phyloP scores from a whole-genome alignment of 306 rosid genomes.

The Herpetospermum pedunculosum region DNA sequence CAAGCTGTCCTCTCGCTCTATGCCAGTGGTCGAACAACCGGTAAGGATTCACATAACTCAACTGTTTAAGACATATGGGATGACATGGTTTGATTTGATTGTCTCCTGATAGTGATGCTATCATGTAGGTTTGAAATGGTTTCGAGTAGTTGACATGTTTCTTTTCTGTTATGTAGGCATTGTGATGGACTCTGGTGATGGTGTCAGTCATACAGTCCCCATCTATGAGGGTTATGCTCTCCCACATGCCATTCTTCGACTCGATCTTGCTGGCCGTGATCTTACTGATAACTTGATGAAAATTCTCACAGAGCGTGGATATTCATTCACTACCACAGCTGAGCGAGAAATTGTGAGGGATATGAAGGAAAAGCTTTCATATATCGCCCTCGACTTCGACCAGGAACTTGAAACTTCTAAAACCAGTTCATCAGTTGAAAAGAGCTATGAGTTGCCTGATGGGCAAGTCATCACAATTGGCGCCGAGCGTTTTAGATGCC shows the following conservation, averaged over 20 bases:
- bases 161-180: conserved; percentile 2
- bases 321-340: conserved; percentile 90
- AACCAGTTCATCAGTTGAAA: conserved; percentile 88
- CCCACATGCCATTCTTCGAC: conserved; percentile 98
- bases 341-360: conserved; percentile 99
- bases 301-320: conserved; percentile 92
- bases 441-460: conserved; percentile 94
- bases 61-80: no score
- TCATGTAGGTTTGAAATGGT: no score
- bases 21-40: conserved; percentile 57
- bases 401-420: conserved; percentile 81
- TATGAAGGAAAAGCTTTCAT: conserved; percentile 87
- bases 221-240: conserved; percentile 89
- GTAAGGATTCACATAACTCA: conserved; percentile 49
- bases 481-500: conserved; percentile 94
- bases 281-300: conserved; percentile 94
- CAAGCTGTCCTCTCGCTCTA: conserved; percentile 3
- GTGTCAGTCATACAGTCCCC: conserved; percentile 76
- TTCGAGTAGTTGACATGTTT: no score
- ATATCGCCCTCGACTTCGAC: conserved; percentile 86
- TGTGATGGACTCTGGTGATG: conserved; percentile 32
- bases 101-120: neutral
- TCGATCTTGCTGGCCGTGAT: conserved; percentile 93
- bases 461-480: conserved; percentile 96
- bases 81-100: neutral